Percentiles rank a stretch among this genome's conserved stretches.
Conservation (phyloP, 352 stramenopile genomes). For the Thalassiosira livingstoniorum region DNA sequence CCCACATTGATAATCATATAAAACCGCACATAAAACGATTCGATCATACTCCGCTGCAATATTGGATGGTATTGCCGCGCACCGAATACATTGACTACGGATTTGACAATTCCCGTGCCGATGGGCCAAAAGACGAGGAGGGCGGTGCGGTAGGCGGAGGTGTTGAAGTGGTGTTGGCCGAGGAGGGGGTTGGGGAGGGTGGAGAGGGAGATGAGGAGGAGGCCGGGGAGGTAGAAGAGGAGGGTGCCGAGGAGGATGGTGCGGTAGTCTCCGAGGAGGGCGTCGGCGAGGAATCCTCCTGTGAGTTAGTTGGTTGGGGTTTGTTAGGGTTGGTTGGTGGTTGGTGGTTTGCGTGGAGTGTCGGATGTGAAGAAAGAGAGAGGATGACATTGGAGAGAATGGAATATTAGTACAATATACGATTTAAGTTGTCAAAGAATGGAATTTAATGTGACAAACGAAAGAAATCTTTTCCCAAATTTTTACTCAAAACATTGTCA, state of each 20-base stretch:
- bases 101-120: conserved; percentile 83
- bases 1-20: conserved; percentile 87
- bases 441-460: too few species aligned
- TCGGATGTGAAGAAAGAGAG: too few species aligned
- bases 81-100: conserved; percentile 86
- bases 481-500: too few species aligned
- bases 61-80: conserved; percentile 85
- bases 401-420: too few species aligned
- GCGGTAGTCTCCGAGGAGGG: conserved; percentile 80
- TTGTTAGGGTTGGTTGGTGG: too few species aligned
- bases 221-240: conserved; percentile 79
- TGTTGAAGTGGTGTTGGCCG: conserved; percentile 71
- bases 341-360: too few species aligned
- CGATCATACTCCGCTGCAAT: conserved; percentile 78
- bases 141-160: conserved; percentile 56
- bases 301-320: too few species aligned
- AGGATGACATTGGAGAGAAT: too few species aligned
- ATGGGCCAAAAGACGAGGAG: conserved; percentile 68
- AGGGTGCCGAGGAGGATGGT: conserved; percentile 73
- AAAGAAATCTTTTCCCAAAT: too few species aligned
- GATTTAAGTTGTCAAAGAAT: too few species aligned
- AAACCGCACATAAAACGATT: conserved; percentile 85
- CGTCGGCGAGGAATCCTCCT: conserved; percentile 80
- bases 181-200: conserved; percentile 68
- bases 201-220: conserved; percentile 79